Evolutionary conservation across 2,329 filamentous ascomycete species (phyloP).

Genomic region (Neonectria magnoliae): DNA sequence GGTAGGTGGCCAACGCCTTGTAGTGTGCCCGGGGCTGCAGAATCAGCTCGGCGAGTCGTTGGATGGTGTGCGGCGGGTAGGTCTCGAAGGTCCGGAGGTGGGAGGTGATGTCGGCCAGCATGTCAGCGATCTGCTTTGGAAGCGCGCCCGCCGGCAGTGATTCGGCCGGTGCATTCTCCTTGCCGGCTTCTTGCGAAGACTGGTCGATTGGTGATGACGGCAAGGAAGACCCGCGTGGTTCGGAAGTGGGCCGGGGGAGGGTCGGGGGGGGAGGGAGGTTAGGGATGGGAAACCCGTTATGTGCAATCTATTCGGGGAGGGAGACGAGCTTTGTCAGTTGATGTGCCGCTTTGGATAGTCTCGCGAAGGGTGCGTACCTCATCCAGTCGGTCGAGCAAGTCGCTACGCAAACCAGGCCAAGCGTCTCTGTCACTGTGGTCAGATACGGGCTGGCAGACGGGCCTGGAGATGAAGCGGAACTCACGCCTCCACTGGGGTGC

Average conservation of each 20-base stretch:
- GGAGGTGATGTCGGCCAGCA: constrained; percentile 68
- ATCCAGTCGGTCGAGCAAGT: constrained; percentile 75
- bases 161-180: constrained; percentile 70
- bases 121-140: constrained; percentile 70
- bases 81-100: constrained; percentile 75
- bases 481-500: constrained; percentile 66
- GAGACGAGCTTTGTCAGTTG: constrained; percentile 1
- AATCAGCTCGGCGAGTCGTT: constrained; percentile 89
- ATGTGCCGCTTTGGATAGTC: neutral
- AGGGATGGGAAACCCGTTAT: constrained; percentile 79
- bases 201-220: constrained; percentile 57
- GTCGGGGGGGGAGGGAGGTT: constrained; percentile 59
- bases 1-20: constrained; percentile 81
- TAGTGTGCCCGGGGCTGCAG: constrained; percentile 82
- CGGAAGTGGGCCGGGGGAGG: constrained; percentile 51
- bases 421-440: constrained; percentile 63
- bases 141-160: constrained; percentile 59
- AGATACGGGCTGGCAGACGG: constrained; percentile 32
- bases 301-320: constrained; percentile 69
- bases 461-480: constrained; percentile 38
- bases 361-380: constrained; percentile 51
- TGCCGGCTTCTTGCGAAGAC: constrained; percentile 69
- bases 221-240: constrained; percentile 55
- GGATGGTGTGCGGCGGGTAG: constrained; percentile 90
- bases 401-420: constrained; percentile 75